Conservation (phyloP, 257 asterid genomes). For the Salvia hispanica region DNA sequence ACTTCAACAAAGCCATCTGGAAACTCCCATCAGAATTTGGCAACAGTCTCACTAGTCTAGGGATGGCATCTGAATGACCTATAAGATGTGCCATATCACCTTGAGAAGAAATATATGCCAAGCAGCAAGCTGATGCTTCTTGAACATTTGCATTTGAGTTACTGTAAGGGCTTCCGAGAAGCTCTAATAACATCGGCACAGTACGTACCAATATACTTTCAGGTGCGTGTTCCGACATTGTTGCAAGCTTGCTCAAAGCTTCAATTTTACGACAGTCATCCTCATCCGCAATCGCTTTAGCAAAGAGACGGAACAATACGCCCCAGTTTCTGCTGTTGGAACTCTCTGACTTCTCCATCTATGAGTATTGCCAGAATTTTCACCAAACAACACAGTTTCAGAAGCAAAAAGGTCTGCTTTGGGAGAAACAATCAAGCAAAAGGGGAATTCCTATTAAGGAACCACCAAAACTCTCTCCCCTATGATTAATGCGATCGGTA, state of each 20-base stretch:
- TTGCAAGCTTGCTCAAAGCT: conserved; percentile 51
- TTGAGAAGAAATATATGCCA: conserved; percentile 53
- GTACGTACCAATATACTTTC: conserved; percentile 44
- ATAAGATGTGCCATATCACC: conserved; percentile 53
- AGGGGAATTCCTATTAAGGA: background rate
- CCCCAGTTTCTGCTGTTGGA: conserved; percentile 47
- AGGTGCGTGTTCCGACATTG: conserved; percentile 49
- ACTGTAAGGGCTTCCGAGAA: conserved; percentile 40
- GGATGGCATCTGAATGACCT: conserved; percentile 53
- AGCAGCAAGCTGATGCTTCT: conserved; percentile 58
- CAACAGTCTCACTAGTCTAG: conserved; percentile 46
- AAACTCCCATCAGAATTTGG: conserved; percentile 41
- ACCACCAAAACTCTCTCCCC: background rate
- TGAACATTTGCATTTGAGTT: conserved; percentile 39
- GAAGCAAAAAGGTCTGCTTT: background rate
- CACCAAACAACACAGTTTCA: conserved; percentile 16
- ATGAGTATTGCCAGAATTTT: conserved; percentile 14
- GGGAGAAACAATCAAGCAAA: background rate
- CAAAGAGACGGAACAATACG: conserved; percentile 41
- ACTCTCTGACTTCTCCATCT: conserved; percentile 37
- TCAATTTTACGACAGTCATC: conserved; percentile 40
- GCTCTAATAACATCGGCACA: conserved; percentile 51
- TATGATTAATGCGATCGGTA: background rate
- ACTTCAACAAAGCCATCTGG: conserved; percentile 46
- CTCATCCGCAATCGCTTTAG: conserved; percentile 39